A percentile compares a stretch with the other conserved stretches of the same genome.
Conservation (phyloP, 345 rosid species). For the Cochlearia excelsa region DNA sequence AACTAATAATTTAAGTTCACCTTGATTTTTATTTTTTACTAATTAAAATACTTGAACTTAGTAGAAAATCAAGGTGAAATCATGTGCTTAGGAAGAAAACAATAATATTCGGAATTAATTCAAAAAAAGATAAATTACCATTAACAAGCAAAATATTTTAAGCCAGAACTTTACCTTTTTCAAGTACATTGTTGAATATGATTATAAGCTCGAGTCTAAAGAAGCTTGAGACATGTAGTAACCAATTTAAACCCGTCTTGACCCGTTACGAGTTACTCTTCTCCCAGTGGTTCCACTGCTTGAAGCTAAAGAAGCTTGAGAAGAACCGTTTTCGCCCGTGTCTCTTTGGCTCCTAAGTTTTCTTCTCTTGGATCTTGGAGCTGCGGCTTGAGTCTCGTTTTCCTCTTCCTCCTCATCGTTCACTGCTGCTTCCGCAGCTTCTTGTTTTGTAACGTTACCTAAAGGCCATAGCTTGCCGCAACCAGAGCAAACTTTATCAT, state of each 20-base stretch:
- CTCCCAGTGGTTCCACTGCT: constrained; percentile 34
- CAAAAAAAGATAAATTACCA: background rate
- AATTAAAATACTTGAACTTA: background rate
- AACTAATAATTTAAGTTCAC: too few relatives aligned
- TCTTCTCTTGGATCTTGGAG: constrained; percentile 43
- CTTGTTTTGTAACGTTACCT: constrained; percentile 39
- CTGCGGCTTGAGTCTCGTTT: constrained; percentile 29
- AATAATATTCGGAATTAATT: too few relatives aligned
- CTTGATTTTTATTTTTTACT: background rate
- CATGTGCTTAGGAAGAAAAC: background rate
- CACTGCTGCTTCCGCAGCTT: constrained; percentile 47
- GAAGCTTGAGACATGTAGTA: background rate
- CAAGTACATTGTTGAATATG: too few relatives aligned
- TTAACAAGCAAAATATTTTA: background rate
- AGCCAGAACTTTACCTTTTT: background rate
- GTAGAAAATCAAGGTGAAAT: background rate
- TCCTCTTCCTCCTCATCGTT: constrained; percentile 49
- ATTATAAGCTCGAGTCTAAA: too few relatives aligned
- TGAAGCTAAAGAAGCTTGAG: constrained; percentile 42
- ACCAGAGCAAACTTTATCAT: constrained; percentile 51
- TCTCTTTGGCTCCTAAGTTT: constrained; percentile 36
- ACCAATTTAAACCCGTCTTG: constrained; percentile 15
- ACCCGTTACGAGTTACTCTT: constrained; percentile 56
- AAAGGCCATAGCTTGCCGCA: constrained; percentile 60
- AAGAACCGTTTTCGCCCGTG: constrained; percentile 29